Percentiles rank a stretch among this genome's conserved stretches.
These are phyloP conservation scores for Rhynchosporium graminicola DNA, from an alignment of 2,329 filamentous ascomycete genomes.

Conservation along the genomic window DNA sequence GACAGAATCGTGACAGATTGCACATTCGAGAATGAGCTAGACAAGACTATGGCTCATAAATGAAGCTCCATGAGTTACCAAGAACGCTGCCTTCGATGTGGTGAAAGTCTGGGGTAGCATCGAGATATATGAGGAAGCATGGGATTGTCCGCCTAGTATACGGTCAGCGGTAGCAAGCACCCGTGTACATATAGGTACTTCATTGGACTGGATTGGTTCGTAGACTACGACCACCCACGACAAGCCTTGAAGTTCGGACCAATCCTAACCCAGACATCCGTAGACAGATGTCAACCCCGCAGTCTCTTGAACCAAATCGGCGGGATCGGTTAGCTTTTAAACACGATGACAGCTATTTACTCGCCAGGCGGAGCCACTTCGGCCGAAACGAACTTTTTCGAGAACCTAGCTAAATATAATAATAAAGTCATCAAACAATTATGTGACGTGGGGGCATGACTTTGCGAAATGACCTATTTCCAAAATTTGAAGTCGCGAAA, in stretches of 20 bases:
- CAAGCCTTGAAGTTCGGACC: constrained; percentile 12
- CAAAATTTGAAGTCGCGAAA: too few species aligned
- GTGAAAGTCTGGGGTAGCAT: constrained; percentile 3
- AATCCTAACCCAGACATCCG: background rate
- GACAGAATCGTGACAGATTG: background rate
- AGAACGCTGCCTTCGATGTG: constrained; percentile 2
- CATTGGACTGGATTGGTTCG: constrained; percentile 4
- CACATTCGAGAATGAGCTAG: background rate
- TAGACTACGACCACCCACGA: background rate
- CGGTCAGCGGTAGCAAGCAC: constrained; percentile 6
- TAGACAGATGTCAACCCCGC: background rate
- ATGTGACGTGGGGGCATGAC: too few species aligned
- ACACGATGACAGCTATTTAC: background rate
- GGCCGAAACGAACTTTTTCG: too few species aligned
- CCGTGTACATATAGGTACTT: background rate
- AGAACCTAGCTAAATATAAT: too few species aligned
- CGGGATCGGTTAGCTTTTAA: background rate
- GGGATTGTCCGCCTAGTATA: background rate
- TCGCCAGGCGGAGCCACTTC: too few species aligned
- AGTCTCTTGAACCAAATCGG: background rate
- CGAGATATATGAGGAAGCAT: background rate
- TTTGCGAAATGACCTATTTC: too few species aligned
- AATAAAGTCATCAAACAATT: too few species aligned
- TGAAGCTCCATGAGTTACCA: constrained; percentile 11
- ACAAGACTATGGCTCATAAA: background rate